phyloP scores from a whole-genome alignment of 2,329 filamentous ascomycete genomes.

The Dactylellina drechsleri region DNA sequence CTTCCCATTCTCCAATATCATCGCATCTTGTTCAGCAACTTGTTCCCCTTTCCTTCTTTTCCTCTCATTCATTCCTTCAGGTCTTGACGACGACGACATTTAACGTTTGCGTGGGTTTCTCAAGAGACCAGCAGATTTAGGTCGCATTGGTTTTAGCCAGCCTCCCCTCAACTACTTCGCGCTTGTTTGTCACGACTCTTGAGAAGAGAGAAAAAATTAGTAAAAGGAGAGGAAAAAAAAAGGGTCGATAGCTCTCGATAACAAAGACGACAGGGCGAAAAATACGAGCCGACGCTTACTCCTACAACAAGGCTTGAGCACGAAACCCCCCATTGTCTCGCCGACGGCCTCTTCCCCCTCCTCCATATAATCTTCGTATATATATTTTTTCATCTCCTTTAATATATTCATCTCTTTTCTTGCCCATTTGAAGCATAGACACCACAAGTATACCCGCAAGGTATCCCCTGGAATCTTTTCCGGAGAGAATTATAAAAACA shows the following conservation, averaged over 20 bases:
- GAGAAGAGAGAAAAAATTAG: slow-evolving; percentile 9
- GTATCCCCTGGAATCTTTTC: slow-evolving; percentile 9
- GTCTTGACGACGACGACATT: slow-evolving; percentile 35
- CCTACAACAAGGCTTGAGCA: background rate
- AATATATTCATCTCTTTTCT: too few species aligned
- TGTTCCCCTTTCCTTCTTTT: slow-evolving; percentile 14
- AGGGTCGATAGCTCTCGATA: slow-evolving; percentile 26
- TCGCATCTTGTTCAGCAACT: background rate
- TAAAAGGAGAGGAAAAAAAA: slow-evolving; percentile 1
- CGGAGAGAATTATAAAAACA: slow-evolving; percentile 17
- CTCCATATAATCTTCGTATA: slow-evolving; percentile 6
- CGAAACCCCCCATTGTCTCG: background rate
- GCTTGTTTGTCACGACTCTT: slow-evolving; percentile 12
- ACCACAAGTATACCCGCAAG: background rate
- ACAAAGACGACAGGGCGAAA: slow-evolving; percentile 11
- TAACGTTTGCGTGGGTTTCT: slow-evolving; percentile 18
- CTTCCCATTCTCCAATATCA: slow-evolving; percentile 2
- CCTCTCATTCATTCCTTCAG: slow-evolving; percentile 12
- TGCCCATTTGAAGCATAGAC: too few species aligned
- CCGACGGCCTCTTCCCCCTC: slow-evolving; percentile 3
- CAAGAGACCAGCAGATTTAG: slow-evolving; percentile 21
- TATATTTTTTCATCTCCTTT: background rate
- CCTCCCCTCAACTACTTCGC: slow-evolving; percentile 5
- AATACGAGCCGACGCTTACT: slow-evolving; percentile 7
- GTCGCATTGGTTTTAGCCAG: slow-evolving; percentile 39